A percentile compares a stretch with the other conserved stretches of the same genome.
Conservation (phyloP, 179 eudicot species). For the Pouteria campechiana region DNA sequence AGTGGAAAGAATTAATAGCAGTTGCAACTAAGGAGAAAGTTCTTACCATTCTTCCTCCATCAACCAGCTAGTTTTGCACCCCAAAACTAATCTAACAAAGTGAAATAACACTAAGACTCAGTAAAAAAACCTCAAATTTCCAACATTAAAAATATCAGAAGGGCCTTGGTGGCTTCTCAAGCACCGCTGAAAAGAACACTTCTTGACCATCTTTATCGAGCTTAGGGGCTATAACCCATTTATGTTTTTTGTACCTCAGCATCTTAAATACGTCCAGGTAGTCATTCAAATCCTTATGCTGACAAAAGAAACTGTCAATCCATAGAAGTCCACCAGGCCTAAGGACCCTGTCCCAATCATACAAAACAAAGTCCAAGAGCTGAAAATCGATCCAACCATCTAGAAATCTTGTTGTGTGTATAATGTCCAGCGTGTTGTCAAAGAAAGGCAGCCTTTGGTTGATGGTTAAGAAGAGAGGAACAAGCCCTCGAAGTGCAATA, state of each 20-base stretch:
- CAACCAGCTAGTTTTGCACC: no score
- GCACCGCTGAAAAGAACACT: slow-evolving; percentile 47
- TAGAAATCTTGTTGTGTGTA: slow-evolving; percentile 40
- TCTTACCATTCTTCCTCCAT: no score
- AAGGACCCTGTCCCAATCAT: slow-evolving; percentile 46
- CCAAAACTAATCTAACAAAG: no score
- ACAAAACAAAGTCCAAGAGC: slow-evolving; percentile 37
- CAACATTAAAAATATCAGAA: slow-evolving; percentile 12
- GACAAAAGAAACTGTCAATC: slow-evolving; percentile 54
- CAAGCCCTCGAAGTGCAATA: slow-evolving; percentile 40
- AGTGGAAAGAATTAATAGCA: no score
- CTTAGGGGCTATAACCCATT: slow-evolving; percentile 44
- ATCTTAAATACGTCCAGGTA: slow-evolving; percentile 28
- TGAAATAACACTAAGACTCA: no score
- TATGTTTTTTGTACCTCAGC: slow-evolving; percentile 44
- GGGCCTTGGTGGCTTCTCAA: slow-evolving; percentile 48
- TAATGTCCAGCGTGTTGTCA: slow-evolving; percentile 45
- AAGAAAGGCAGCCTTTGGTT: slow-evolving; percentile 51
- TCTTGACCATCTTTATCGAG: slow-evolving; percentile 27
- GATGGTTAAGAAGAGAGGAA: slow-evolving; percentile 41
- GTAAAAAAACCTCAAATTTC: no score
- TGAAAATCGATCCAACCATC: slow-evolving; percentile 42
- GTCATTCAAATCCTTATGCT: slow-evolving; percentile 32
- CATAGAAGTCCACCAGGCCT: slow-evolving; percentile 55
- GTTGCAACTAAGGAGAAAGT: no score